Conservation (phyloP, 176 grass and related monocot species). For the Paspalum notatum region DNA sequence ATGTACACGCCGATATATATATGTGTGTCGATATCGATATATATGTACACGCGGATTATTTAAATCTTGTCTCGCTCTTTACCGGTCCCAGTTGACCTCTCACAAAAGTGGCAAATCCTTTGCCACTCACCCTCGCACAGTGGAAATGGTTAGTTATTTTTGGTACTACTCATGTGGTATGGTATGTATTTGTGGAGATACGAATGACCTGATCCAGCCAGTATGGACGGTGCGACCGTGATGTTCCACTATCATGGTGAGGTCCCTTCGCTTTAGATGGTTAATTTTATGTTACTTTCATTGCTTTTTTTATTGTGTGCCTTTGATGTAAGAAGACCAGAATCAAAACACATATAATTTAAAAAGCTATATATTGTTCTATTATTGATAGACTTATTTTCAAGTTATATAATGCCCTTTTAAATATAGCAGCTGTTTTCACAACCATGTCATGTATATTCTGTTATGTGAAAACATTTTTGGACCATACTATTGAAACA, state of each 20-base stretch:
- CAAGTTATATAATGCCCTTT: not conserved
- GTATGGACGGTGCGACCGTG: slow-evolving; percentile 8
- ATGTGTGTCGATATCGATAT: too few relatives aligned
- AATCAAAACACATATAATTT: not conserved
- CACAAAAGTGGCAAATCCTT: too few relatives aligned
- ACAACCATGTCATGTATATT: not conserved
- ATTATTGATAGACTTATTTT: too few relatives aligned
- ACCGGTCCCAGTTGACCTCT: too few relatives aligned
- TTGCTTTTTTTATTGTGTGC: not conserved
- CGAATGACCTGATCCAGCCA: not conserved
- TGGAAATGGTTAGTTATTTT: too few relatives aligned
- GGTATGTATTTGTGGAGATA: not conserved
- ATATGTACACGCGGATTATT: too few relatives aligned
- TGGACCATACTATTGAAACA: not conserved
- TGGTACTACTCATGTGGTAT: not conserved
- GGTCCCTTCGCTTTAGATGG: slow-evolving; percentile 37
- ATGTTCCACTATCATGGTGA: slow-evolving; percentile 24
- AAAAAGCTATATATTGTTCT: not conserved
- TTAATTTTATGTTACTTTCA: slow-evolving; percentile 36
- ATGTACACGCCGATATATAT: too few relatives aligned
- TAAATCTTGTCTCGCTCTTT: too few relatives aligned
- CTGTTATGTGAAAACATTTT: not conserved
- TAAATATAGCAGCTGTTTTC: not conserved
- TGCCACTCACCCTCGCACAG: too few relatives aligned
- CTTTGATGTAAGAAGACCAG: not conserved